Evolutionary conservation across 129 eudicot species (phyloP).

Genomic region (Saussurea involucrata): DNA sequence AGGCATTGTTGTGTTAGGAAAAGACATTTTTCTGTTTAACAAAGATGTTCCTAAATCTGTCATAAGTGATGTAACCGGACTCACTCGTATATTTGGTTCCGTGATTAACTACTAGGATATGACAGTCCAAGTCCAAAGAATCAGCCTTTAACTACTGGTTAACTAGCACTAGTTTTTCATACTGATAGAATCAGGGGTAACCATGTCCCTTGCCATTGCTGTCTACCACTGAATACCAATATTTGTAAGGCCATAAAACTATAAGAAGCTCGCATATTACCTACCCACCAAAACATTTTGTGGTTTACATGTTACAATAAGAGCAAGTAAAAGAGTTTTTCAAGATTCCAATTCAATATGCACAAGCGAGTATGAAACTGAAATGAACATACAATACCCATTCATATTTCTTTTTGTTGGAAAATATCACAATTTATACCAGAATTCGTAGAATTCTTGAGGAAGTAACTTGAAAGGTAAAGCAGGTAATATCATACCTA

Average conservation of each 20-base stretch:
- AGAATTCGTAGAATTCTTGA: conserved; percentile 3
- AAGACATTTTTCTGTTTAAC: background rate
- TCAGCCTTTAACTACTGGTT: background rate
- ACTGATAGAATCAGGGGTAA: background rate
- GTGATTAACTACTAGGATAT: background rate
- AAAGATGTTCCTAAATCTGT: background rate
- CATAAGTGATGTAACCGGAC: no score
- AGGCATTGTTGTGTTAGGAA: background rate
- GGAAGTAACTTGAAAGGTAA: conserved; percentile 7
- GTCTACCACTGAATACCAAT: background rate
- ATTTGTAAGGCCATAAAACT: background rate
- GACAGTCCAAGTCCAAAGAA: background rate
- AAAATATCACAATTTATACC: conserved; percentile 12
- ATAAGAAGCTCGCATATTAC: background rate
- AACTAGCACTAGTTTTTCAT: background rate
- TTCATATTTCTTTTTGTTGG: background rate
- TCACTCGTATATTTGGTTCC: background rate
- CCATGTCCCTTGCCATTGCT: background rate
- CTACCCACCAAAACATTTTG: background rate
- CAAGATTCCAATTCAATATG: background rate
- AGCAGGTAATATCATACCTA: conserved; percentile 8
- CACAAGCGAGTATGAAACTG: background rate
- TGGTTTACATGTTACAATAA: background rate
- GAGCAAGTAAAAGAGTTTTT: background rate
- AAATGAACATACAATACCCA: background rate